These are phyloP conservation scores for Limnanthes douglasii DNA, from an alignment of 345 rosid species.

Conservation along the genomic window DNA sequence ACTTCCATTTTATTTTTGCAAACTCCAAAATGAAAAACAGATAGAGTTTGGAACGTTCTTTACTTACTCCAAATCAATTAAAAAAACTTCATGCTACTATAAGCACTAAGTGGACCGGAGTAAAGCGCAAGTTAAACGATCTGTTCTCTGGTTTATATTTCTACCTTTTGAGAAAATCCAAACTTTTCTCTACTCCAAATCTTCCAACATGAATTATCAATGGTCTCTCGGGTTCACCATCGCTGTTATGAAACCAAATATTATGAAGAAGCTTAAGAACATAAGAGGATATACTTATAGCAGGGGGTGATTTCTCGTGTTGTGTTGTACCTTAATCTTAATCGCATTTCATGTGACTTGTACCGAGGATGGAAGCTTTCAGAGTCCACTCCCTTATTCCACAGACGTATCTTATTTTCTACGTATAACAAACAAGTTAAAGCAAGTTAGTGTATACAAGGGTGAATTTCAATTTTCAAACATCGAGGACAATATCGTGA, in stretches of 20 bases:
- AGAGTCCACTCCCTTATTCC: slow-evolving; percentile 81
- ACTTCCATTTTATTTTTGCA: too few relatives aligned
- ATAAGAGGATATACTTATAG: slow-evolving; percentile 9
- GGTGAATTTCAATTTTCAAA: slow-evolving; percentile 11
- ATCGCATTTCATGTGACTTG: slow-evolving; percentile 45
- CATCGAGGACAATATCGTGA: too few relatives aligned
- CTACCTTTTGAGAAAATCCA: slow-evolving; percentile 68
- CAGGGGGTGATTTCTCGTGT: too few relatives aligned
- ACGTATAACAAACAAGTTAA: slow-evolving; percentile 8
- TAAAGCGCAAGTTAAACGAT: too few relatives aligned
- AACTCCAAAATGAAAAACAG: too few relatives aligned
- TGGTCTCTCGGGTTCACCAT: slow-evolving; percentile 60
- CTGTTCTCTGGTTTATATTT: too few relatives aligned
- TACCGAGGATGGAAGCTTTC: slow-evolving; percentile 53
- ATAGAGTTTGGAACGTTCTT: too few relatives aligned
- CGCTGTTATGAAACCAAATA: slow-evolving; percentile 20
- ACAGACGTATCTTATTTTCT: slow-evolving; percentile 65
- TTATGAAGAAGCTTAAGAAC: too few relatives aligned
- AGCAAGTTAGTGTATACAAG: too few relatives aligned
- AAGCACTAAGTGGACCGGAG: too few relatives aligned
- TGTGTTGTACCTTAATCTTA: slow-evolving; percentile 54
- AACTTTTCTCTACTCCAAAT: slow-evolving; percentile 67
- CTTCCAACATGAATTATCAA: slow-evolving; percentile 69
- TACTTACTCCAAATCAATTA: too few relatives aligned
- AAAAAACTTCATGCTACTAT: too few relatives aligned